These are phyloP conservation scores for Leccinum fibrillosum DNA, from an alignment of 768 basidiomycete genomes.

Conservation along the genomic window DNA sequence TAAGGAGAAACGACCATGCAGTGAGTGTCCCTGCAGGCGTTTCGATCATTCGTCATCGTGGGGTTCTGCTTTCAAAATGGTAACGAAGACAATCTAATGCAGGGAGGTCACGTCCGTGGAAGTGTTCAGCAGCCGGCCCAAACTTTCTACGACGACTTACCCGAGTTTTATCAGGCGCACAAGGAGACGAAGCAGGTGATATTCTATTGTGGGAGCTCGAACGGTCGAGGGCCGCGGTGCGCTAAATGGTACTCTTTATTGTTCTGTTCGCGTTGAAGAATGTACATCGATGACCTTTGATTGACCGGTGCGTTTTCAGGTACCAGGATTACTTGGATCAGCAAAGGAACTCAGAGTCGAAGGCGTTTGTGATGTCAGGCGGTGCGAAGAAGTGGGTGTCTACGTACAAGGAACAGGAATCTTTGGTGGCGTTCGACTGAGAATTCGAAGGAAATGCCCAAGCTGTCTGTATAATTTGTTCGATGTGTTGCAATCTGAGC, in stretches of 20 bases:
- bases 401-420: constrained; percentile 28
- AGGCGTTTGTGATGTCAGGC: constrained; percentile 41
- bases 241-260: constrained; percentile 46
- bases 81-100: background rate
- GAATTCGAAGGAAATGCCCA: background rate
- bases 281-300: background rate
- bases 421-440: constrained; percentile 23
- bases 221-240: constrained; percentile 51
- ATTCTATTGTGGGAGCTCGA: constrained; percentile 53
- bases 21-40: constrained; percentile 29
- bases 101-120: constrained; percentile 55
- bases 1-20: constrained; percentile 43
- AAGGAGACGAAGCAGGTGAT: constrained; percentile 41
- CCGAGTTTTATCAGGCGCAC: constrained; percentile 40
- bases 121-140: constrained; percentile 50
- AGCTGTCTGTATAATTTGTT: background rate
- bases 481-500: background rate
- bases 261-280: constrained; percentile 6
- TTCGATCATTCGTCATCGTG: background rate
- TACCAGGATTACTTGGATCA: constrained; percentile 48
- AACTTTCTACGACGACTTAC: constrained; percentile 46
- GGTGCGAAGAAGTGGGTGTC: constrained; percentile 41
- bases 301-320: constrained; percentile 28
- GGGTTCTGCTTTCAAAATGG: background rate
- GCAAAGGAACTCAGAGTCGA: constrained; percentile 31